These are phyloP conservation scores for Corinectria fuckeliana DNA, from an alignment of 2,329 filamentous ascomycete species.

Conservation along the genomic window DNA sequence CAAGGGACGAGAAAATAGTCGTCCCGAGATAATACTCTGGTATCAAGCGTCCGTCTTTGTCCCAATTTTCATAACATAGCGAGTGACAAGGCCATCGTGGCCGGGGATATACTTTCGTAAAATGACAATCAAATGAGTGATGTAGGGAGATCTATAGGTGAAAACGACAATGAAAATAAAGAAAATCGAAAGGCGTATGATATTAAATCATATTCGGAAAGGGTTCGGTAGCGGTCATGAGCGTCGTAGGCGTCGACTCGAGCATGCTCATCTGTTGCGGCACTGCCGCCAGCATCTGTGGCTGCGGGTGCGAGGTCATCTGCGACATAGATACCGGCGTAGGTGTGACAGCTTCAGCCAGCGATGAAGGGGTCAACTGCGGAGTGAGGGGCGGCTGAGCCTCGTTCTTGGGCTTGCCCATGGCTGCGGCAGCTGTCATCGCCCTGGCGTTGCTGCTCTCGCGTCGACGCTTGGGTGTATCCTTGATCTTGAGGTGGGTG, in stretches of 20 bases:
- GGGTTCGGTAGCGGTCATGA: constrained; percentile 34
- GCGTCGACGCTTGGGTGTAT: constrained; percentile 70
- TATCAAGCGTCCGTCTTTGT: constrained; percentile 36
- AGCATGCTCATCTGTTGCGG: constrained; percentile 31
- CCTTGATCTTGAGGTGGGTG: constrained; percentile 74
- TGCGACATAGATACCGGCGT: constrained; percentile 39
- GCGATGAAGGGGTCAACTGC: constrained; percentile 34
- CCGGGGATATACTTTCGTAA: constrained; percentile 34
- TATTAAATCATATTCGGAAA: constrained; percentile 41
- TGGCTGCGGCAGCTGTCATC: constrained; percentile 49
- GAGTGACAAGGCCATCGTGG: constrained; percentile 36
- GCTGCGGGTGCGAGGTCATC: constrained; percentile 36
- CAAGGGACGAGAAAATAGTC: constrained; percentile 17
- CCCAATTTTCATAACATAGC: constrained; percentile 36
- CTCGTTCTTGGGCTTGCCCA: constrained; percentile 57
- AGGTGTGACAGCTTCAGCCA: constrained; percentile 33
- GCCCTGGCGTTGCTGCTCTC: constrained; percentile 62
- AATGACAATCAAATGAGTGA: constrained; percentile 28
- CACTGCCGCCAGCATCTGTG: constrained; percentile 34
- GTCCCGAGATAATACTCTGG: constrained; percentile 29
- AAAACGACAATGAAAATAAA: constrained; percentile 27
- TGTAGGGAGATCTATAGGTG: constrained; percentile 19
- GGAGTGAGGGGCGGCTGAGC: constrained; percentile 44
- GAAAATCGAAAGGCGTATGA: constrained; percentile 21
- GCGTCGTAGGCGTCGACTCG: constrained; percentile 32